phyloP scores from a whole-genome alignment of 1,139 yeast species.

The Candida sanyaensis region DNA sequence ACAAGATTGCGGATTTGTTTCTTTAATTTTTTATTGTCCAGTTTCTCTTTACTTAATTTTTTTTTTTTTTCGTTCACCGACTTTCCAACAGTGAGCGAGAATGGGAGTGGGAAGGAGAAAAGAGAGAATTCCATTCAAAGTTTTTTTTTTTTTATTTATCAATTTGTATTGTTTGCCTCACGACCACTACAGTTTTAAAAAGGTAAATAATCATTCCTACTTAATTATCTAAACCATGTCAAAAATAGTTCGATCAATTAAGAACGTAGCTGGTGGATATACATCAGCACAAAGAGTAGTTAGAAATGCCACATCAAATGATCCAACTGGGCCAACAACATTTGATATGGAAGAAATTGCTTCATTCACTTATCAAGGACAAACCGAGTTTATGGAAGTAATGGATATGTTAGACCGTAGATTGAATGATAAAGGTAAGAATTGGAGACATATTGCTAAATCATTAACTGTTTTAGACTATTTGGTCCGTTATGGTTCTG shows the following conservation, averaged over 20 bases:
- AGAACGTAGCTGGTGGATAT: constrained; percentile 93
- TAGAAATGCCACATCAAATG: constrained; percentile 92
- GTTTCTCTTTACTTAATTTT: too few species aligned
- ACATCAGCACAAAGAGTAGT: constrained; percentile 84
- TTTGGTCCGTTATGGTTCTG: constrained; percentile 84
- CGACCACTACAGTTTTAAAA: too few species aligned
- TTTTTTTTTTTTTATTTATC: too few species aligned
- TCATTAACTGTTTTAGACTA: constrained; percentile 87
- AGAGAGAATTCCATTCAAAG: too few species aligned
- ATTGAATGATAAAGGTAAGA: constrained; percentile 93
- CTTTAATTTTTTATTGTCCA: too few species aligned
- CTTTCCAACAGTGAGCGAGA: too few species aligned
- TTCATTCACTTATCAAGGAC: constrained; percentile 65
- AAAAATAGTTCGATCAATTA: constrained; percentile 81
- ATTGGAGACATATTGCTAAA: constrained; percentile 97
- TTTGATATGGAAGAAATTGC: constrained; percentile 86
- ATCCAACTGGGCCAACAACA: constrained; percentile 80
- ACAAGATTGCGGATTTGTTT: background rate
- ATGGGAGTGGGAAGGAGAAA: too few species aligned
- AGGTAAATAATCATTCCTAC: too few species aligned
- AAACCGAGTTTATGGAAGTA: constrained; percentile 80
- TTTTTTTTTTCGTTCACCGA: background rate
- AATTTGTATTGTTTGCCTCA: too few species aligned
- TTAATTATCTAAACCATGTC: constrained; percentile 46
- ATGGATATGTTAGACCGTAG: constrained; percentile 97